These are phyloP conservation scores for Corchorus olitorius DNA, from an alignment of 345 rosid genomes.

Conservation along the genomic window DNA sequence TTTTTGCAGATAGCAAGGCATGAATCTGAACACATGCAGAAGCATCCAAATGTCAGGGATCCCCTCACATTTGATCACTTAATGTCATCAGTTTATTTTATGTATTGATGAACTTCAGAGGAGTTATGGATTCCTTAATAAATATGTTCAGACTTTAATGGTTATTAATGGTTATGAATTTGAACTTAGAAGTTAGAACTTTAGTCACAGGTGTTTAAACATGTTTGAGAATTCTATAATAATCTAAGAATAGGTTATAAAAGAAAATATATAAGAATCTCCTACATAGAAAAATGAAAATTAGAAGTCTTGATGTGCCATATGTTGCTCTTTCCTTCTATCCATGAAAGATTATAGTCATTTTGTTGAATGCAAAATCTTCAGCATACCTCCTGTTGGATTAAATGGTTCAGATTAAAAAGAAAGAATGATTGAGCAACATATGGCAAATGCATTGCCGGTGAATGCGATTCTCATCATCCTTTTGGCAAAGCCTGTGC, in stretches of 20 bases:
- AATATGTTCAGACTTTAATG: neutral
- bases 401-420: neutral
- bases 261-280: neutral
- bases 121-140: neutral
- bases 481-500: constrained; percentile 10
- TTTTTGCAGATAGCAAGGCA: no score
- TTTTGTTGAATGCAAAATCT: neutral
- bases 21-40: no score
- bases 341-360: neutral
- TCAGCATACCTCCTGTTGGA: neutral
- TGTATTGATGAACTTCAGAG: constrained; percentile 1
- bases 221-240: no score
- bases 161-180: neutral
- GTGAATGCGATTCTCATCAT: neutral
- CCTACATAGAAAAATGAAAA: neutral
- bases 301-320: neutral
- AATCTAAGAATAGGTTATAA: neutral
- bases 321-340: neutral
- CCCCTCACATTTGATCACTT: no score
- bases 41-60: no score
- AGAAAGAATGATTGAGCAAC: no score
- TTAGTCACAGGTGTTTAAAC: neutral
- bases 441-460: neutral
- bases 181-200: neutral
- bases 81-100: neutral